phyloP scores from a whole-genome alignment of 2,329 filamentous ascomycete genomes.

The Aspergillus ochraceus region DNA sequence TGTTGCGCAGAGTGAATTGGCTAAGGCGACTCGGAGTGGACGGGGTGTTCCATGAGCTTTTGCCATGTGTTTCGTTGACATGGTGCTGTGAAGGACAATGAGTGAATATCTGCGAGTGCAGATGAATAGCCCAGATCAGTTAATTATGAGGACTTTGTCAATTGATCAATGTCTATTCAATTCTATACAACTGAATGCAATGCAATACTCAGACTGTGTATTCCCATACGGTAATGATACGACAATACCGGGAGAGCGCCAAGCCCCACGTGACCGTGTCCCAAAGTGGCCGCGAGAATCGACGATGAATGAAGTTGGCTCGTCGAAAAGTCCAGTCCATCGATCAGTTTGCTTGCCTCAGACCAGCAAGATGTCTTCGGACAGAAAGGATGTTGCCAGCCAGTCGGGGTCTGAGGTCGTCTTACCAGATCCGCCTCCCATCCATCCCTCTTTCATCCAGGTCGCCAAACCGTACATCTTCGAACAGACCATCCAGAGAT shows the following conservation, averaged over 20 bases:
- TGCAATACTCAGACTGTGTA: not conserved
- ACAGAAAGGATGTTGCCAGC: constrained; percentile 18
- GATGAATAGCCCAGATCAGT: not conserved
- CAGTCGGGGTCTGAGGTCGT: constrained; percentile 12
- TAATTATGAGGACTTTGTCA: too few relatives aligned
- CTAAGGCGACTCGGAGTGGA: constrained; percentile 63
- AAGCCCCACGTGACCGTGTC: not conserved
- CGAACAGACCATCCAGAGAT: constrained; percentile 75
- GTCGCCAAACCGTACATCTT: constrained; percentile 75
- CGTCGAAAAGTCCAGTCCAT: not conserved
- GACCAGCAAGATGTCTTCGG: constrained; percentile 21
- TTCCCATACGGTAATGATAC: not conserved
- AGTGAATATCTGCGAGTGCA: not conserved
- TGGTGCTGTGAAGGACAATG: not conserved
- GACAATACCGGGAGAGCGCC: not conserved
- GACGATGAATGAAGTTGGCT: not conserved
- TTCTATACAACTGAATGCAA: too few relatives aligned
- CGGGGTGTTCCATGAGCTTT: constrained; percentile 58
- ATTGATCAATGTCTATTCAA: too few relatives aligned
- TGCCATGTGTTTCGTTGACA: not conserved
- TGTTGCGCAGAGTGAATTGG: constrained; percentile 61
- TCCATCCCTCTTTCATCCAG: constrained; percentile 64
- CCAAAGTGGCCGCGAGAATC: not conserved
- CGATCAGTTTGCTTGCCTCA: not conserved
- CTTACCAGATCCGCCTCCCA: constrained; percentile 40